phyloP scores from a whole-genome alignment of 495 filamentous ascomycete genomes.

The Astrothelium subdiscretum region DNA sequence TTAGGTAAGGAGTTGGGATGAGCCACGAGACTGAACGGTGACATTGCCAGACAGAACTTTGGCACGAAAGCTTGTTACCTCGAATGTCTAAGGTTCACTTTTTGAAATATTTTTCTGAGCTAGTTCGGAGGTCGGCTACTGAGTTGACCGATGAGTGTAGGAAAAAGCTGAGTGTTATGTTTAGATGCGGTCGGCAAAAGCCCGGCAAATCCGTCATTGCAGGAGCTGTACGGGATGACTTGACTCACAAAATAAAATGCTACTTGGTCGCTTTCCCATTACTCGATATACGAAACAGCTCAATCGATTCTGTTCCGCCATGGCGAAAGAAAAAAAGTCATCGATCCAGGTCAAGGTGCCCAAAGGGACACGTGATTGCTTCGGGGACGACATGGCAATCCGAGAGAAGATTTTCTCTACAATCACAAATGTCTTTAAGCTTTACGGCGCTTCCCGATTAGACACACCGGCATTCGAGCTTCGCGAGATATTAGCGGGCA shows the following conservation, averaged over 20 bases:
- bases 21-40: too few relatives aligned
- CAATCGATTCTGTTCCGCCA: conserved; percentile 2
- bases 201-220: neutral
- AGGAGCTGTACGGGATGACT: neutral
- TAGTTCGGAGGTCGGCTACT: too few relatives aligned
- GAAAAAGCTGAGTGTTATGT: too few relatives aligned
- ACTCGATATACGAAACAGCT: neutral
- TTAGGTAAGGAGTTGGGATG: too few relatives aligned
- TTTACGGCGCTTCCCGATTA: conserved; percentile 74
- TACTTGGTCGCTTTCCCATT: neutral
- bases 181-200: neutral
- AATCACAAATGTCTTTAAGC: conserved; percentile 78
- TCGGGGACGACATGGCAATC: conserved; percentile 61
- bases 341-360: conserved; percentile 21
- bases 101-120: too few relatives aligned
- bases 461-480: conserved; percentile 70
- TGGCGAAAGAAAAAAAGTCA: conserved; percentile 19
- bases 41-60: too few relatives aligned
- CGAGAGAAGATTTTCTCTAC: conserved; percentile 74
- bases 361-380: conserved; percentile 29
- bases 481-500: conserved; percentile 67
- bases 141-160: too few relatives aligned
- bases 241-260: neutral
- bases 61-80: too few relatives aligned
- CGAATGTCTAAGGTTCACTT: too few relatives aligned